Percentiles rank a stretch among this genome's conserved stretches.
Conservation (phyloP, 2,329 filamentous ascomycete species). For the Reticulascus tulasneorum region DNA sequence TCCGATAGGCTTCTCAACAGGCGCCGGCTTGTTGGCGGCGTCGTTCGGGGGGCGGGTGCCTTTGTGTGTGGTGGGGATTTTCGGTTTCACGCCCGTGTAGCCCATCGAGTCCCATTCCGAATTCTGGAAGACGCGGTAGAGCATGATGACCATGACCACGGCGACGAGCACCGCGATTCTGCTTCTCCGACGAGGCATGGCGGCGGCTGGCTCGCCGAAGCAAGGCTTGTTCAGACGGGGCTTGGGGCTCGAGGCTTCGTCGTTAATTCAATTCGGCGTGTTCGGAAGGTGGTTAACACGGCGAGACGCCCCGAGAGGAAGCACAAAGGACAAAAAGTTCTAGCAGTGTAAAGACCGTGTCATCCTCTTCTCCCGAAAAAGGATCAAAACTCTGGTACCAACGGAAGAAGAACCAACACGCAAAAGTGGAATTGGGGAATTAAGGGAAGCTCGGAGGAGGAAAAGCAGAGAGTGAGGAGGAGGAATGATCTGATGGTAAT, state of each 20-base stretch:
- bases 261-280: background rate
- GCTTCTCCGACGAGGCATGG: conserved; percentile 59
- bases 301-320: background rate
- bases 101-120: conserved; percentile 27
- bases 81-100: conserved; percentile 8
- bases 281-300: background rate
- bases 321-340: background rate
- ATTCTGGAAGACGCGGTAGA: conserved; percentile 45
- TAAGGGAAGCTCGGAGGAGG: no score
- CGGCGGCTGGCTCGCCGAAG: conserved; percentile 12
- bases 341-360: no score
- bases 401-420: no score
- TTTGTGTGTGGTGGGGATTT: conserved; percentile 7
- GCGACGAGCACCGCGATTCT: conserved; percentile 56
- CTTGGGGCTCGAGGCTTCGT: no score
- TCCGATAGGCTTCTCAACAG: conserved; percentile 7
- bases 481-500: no score
- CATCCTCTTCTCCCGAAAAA: no score
- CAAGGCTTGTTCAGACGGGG: no score
- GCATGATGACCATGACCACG: conserved; percentile 49
- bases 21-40: conserved; percentile 5
- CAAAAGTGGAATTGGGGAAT: no score
- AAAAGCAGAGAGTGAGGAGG: no score
- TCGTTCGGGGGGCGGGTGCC: conserved; percentile 3
- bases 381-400: no score